Evolutionary conservation across 2,329 filamentous ascomycete species (phyloP), one percentile per base, ranked within the genome.

Genomic region (Colletotrichum sp.): DNA sequence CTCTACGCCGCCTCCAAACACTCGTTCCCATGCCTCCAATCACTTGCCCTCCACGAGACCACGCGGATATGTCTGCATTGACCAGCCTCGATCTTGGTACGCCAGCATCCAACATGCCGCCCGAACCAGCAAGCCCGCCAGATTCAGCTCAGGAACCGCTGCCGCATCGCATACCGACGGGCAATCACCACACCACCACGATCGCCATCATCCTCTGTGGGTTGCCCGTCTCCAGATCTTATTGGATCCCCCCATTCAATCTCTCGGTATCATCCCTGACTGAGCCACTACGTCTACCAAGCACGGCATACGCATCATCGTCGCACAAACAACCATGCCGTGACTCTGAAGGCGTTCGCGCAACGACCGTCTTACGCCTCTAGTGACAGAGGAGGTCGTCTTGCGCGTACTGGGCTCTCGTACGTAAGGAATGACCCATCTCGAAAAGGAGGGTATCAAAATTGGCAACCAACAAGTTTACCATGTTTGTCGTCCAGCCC

Each of bases 181-280:
- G 69, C 69, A 72, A 63, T 32, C 64, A 73, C 36, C 64, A 59
- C 52, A 52, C 65, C 66, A 64, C 59, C 28, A 49, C 57, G 24
- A 62, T 65, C 70, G 63, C 57, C 73, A 44, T 76, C 72, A 49
- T 36, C 52, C 49, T 34, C 24, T 28, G 34, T 52, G 21, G 39
- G 10, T 44, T 68, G 70, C 18, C 18, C 36, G n/a, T 34, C 24
- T n/a, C 63, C 73, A 12, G 24, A 44, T 64, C 59, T 18, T 34
- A 76, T 73, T 72, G 73, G 70, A 59, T 64, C 69, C 34, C 63
- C 59, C 62, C 63, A 26, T 72, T 34, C 70, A 64, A 64, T 44
- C 64, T 65, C 55, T 67, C 39, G 62, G 57, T 63, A 39, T 52
- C 72, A 73, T 73, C 70, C 73, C 44, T 68, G 70, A 59, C 18